Conservation (phyloP, 805 yeast species). For the Starmerella bombi region DNA sequence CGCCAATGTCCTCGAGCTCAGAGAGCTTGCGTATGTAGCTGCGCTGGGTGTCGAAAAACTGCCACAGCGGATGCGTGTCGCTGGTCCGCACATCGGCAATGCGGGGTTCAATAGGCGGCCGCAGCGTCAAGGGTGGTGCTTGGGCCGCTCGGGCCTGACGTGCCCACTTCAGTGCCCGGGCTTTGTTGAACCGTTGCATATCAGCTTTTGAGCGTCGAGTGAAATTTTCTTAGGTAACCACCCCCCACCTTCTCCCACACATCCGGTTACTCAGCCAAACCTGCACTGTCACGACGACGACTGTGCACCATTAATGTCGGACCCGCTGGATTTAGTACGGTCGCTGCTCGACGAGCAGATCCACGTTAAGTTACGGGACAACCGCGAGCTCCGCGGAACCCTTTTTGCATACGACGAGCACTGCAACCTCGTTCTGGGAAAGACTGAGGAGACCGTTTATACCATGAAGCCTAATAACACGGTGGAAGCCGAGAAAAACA, state of each 20-base stretch:
- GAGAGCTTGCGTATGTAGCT: conserved; percentile 46
- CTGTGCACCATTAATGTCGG: conserved; percentile 31
- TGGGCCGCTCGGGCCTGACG: neutral
- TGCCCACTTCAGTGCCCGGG: conserved; percentile 2
- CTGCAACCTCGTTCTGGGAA: conserved; percentile 89
- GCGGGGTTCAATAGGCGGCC: conserved; percentile 79
- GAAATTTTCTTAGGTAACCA: conserved; percentile 1
- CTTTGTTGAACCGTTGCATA: conserved; percentile 14
- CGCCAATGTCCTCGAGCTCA: conserved; percentile 34
- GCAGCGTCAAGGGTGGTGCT: conserved; percentile 36
- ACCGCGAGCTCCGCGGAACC: conserved; percentile 80
- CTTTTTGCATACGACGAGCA: conserved; percentile 93
- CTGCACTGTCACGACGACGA: no score
- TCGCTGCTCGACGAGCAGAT: conserved; percentile 77
- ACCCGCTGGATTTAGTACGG: conserved; percentile 84
- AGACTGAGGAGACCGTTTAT: conserved; percentile 75
- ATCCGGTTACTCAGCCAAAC: no score
- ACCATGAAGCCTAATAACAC: conserved; percentile 38
- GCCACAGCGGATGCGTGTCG: conserved; percentile 91
- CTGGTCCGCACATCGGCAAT: conserved; percentile 55
- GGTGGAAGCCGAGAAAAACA: conserved; percentile 37
- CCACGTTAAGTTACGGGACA: conserved; percentile 81
- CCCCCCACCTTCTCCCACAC: no score
- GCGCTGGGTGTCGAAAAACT: conserved; percentile 55
- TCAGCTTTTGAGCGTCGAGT: neutral